Conservation (phyloP, 1,139 yeast species). For the Taphrina wiesneri region DNA sequence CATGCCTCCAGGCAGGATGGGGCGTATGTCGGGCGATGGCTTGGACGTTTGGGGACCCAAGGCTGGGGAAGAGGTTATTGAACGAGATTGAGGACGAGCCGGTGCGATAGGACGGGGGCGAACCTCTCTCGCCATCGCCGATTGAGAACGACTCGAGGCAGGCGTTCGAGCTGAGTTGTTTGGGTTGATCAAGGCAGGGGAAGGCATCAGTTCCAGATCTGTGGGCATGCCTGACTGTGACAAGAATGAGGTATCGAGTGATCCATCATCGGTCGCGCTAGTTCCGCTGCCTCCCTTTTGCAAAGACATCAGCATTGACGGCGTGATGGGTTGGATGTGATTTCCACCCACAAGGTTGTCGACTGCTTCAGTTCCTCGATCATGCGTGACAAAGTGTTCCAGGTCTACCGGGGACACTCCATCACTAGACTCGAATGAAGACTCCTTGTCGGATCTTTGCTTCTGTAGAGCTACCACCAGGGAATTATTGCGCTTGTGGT, state of each 20-base stretch:
- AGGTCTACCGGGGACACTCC: slow-evolving; percentile 20
- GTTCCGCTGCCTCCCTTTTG: background rate
- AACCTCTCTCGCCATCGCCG: slow-evolving; percentile 1
- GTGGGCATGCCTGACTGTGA: background rate
- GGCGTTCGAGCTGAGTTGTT: background rate
- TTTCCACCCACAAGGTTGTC: background rate
- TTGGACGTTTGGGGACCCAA: slow-evolving; percentile 31
- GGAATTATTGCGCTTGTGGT: slow-evolving; percentile 12
- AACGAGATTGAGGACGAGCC: slow-evolving; percentile 6
- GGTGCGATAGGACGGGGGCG: slow-evolving; percentile 16
- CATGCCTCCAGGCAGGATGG: slow-evolving; percentile 39
- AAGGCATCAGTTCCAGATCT: slow-evolving; percentile 6
- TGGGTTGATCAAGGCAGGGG: slow-evolving; percentile 1
- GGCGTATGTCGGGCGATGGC: slow-evolving; percentile 41
- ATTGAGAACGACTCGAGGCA: background rate
- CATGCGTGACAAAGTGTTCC: background rate
- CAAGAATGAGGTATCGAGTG: background rate
- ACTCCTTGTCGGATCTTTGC: slow-evolving; percentile 6
- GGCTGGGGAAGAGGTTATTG: slow-evolving; percentile 28
- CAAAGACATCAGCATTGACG: slow-evolving; percentile 30
- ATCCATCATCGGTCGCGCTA: background rate
- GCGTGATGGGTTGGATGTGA: slow-evolving; percentile 31
- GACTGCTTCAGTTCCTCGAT: background rate
- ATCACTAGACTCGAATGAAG: slow-evolving; percentile 23
- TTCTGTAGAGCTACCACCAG: background rate